Evolutionary conservation across 495 filamentous ascomycete species (phyloP), one percentile per base, ranked within the genome.

Genomic region (Xylaria scruposa): DNA sequence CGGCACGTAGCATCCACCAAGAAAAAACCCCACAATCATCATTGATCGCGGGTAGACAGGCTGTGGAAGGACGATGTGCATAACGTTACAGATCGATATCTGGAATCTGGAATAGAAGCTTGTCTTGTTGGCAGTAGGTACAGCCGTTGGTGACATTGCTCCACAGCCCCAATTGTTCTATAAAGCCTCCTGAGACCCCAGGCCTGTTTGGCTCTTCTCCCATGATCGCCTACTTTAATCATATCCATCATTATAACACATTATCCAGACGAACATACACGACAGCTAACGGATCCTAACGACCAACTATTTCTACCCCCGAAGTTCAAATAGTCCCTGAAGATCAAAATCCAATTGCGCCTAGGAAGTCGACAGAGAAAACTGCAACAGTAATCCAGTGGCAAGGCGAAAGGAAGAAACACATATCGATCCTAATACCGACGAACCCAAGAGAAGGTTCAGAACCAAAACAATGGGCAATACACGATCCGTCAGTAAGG

Each of bases 401-500:
- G n/a, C 56, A 9, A 36, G 15, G 38, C 60, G 38, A 26, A 26
- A 63, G 33, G 12, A 63, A 24, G 38, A 63, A 29, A 8, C 10
- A 42, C 38, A 24, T 36, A 6, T 36, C 9, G 38, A 63, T 15
- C 60, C 10, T 21, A 40, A 36, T 3, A 63, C 36, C 10, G 29
- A 63, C 38, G 38, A 42, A 44, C 36, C 15, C 3, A 64, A 64
- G 40, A 44, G 40, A 44, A 15, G 24, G 21, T 7, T 40, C 13
- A 6, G 24, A 64, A 38, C 5, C 33, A n/a, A 31, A 36, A 75
- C 44, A 72, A 80, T 80, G 77, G 75, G 74, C 47, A 72, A 74
- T 24, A 80, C 77, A 10, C 75, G 78, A 63, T 77, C 77, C 63
- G 76, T 73, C 31, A 71, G 67, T 70, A 79, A 78, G 59, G 72